phyloP scores from a whole-genome alignment of 345 rosid genomes.

The Acer negundo region DNA sequence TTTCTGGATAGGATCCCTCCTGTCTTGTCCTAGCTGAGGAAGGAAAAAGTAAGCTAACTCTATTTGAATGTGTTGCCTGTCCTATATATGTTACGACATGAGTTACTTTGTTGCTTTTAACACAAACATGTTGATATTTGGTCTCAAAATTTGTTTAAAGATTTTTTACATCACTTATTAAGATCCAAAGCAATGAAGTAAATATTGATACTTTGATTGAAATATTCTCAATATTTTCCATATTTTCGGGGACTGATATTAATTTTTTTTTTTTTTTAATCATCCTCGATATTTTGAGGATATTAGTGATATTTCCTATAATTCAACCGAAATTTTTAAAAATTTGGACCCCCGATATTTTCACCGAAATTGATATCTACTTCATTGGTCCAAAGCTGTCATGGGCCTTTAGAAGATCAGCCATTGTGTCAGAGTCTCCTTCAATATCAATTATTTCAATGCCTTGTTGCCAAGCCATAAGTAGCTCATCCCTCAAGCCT shows the following conservation, averaged over 20 bases:
- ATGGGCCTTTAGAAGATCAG: not conserved
- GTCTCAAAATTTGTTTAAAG: not conserved
- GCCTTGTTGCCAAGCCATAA: not conserved
- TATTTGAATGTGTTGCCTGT: not conserved
- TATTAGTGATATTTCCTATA: too few species aligned
- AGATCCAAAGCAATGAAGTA: not conserved
- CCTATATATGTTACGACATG: not conserved
- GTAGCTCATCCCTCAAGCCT: not conserved
- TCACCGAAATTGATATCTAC: too few species aligned
- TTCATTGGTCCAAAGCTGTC: not conserved
- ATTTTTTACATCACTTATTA: not conserved
- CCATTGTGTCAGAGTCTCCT: not conserved
- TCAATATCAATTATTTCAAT: not conserved
- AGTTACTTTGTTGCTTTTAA: not conserved
- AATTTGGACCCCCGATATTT: too few species aligned
- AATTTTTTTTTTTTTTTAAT: too few species aligned
- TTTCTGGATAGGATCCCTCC: not conserved
- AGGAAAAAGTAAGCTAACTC: conserved; percentile 3
- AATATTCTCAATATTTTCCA: too few species aligned
- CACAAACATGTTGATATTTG: not conserved
- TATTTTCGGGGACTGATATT: too few species aligned
- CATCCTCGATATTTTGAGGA: too few species aligned
- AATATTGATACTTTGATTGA: too few species aligned
- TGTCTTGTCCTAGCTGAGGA: not conserved
- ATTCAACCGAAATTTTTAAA: too few species aligned